Conservation (phyloP, 805 yeast species). For the Kluyveromyces starmeri region DNA sequence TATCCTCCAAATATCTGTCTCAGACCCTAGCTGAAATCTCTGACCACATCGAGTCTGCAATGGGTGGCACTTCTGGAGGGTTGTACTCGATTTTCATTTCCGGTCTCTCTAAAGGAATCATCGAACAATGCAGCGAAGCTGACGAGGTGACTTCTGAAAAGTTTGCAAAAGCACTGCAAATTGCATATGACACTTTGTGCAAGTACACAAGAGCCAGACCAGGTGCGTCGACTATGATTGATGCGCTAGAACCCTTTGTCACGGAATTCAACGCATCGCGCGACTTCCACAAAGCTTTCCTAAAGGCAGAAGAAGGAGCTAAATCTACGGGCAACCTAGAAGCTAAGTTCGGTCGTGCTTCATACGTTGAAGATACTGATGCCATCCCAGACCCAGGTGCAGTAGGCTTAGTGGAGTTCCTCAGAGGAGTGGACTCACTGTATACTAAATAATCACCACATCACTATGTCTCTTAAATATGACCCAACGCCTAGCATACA, state of each 20-base stretch:
- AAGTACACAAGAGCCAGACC: slow-evolving; percentile 81
- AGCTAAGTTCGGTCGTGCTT: slow-evolving; percentile 91
- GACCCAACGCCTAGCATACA: too few relatives aligned
- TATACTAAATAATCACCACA: too few relatives aligned
- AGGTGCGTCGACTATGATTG: slow-evolving; percentile 86
- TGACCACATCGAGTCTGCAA: slow-evolving; percentile 75
- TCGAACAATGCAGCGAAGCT: slow-evolving; percentile 16
- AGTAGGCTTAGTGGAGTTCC: slow-evolving; percentile 60
- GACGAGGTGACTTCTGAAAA: slow-evolving; percentile 26
- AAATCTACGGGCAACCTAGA: slow-evolving; percentile 61
- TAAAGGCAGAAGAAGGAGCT: slow-evolving; percentile 69
- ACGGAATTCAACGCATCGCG: slow-evolving; percentile 43
- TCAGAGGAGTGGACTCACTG: slow-evolving; percentile 33
- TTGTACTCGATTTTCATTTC: slow-evolving; percentile 78
- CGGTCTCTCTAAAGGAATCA: slow-evolving; percentile 54
- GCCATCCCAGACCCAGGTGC: slow-evolving; percentile 91
- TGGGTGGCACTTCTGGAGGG: slow-evolving; percentile 98
- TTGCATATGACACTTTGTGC: slow-evolving; percentile 65
- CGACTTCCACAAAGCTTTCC: slow-evolving; percentile 51
- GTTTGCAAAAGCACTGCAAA: slow-evolving; percentile 41
- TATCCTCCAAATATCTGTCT: slow-evolving; percentile 36
- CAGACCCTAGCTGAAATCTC: slow-evolving; percentile 63
- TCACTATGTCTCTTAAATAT: too few relatives aligned
- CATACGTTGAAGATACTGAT: slow-evolving; percentile 74
- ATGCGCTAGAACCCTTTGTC: slow-evolving; percentile 82